phyloP scores from a whole-genome alignment of 306 rosid species.

The Cicer bijugum region DNA sequence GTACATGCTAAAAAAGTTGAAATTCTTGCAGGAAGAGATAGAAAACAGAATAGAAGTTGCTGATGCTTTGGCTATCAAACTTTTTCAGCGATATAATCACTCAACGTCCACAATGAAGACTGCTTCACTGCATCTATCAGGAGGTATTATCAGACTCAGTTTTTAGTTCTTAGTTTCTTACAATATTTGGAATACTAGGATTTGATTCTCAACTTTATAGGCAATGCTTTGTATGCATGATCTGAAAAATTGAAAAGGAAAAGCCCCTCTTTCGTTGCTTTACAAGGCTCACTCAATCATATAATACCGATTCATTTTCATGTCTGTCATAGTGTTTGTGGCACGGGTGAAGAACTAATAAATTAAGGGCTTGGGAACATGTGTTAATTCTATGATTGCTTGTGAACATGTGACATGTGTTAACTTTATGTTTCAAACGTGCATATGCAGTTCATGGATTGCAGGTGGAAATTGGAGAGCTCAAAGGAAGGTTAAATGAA shows the following conservation, averaged over 20 bases:
- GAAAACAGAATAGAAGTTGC: conserved; percentile 83
- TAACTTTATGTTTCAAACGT: conserved; percentile 35
- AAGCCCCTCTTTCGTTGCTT: conserved; percentile 3
- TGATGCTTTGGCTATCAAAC: conserved; percentile 85
- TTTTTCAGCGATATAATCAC: conserved; percentile 78
- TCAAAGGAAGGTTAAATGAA: conserved; percentile 92
- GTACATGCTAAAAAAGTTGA: conserved; percentile 33
- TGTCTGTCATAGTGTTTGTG: conserved; percentile 17
- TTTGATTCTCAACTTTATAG: conserved; percentile 1
- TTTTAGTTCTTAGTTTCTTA: conserved; percentile 10
- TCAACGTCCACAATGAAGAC: conserved; percentile 81
- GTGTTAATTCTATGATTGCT: background rate
- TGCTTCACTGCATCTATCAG: conserved; percentile 84
- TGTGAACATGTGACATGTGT: conserved; percentile 31
- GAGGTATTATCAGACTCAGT: conserved; percentile 58
- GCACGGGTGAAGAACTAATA: conserved; percentile 15
- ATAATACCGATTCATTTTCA: conserved; percentile 28
- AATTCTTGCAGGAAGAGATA: conserved; percentile 74
- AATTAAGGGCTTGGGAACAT: background rate
- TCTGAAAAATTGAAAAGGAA: conserved; percentile 33
- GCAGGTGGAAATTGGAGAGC: conserved; percentile 91
- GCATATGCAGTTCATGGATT: conserved; percentile 68
- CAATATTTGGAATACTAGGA: conserved; percentile 16
- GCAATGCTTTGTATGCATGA: conserved; percentile 13
- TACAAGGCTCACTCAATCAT: conserved; percentile 1